phyloP scores from a whole-genome alignment of 768 basidiomycete species.

The Coprinopsis strossmayeri region DNA sequence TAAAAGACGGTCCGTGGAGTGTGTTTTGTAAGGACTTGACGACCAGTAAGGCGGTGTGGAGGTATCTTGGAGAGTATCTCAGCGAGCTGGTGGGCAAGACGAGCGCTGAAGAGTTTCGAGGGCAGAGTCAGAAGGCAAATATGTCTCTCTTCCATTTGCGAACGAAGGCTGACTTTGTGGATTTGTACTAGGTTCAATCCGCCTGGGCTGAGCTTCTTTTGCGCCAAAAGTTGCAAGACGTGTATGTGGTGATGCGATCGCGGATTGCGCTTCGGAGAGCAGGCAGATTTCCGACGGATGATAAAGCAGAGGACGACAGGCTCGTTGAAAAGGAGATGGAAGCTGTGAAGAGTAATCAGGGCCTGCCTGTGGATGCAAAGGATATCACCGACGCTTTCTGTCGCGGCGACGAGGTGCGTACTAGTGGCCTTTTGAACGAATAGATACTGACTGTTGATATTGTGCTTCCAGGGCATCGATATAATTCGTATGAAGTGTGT shows the following conservation, averaged over 20 bases:
- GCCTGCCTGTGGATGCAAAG: neutral
- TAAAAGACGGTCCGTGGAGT: slow-evolving; percentile 17
- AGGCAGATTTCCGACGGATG: slow-evolving; percentile 4
- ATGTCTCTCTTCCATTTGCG: neutral
- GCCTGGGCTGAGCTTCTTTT: slow-evolving; percentile 14
- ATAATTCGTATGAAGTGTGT: slow-evolving; percentile 26
- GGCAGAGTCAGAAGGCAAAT: slow-evolving; percentile 4
- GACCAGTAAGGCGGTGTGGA: slow-evolving; percentile 12
- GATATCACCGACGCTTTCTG: slow-evolving; percentile 2
- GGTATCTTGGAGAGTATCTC: slow-evolving; percentile 22
- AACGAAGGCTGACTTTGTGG: neutral
- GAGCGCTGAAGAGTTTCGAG: slow-evolving; percentile 15
- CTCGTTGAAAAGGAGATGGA: neutral
- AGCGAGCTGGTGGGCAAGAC: slow-evolving; percentile 14
- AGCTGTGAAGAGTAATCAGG: neutral
- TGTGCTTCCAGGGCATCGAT: slow-evolving; percentile 18
- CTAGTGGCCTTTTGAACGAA: neutral
- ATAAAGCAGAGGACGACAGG: neutral
- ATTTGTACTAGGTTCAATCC: neutral
- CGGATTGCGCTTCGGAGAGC: slow-evolving; percentile 20
- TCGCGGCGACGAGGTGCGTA: slow-evolving; percentile 23
- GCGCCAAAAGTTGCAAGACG: slow-evolving; percentile 9
- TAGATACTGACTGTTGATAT: neutral
- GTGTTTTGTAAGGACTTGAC: slow-evolving; percentile 15
- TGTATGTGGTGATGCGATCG: slow-evolving; percentile 20